Base-by-base conservation (phyloP, 2,329 filamentous ascomycete genomes). In the Alternaria novae-zelandiae region DNA sequence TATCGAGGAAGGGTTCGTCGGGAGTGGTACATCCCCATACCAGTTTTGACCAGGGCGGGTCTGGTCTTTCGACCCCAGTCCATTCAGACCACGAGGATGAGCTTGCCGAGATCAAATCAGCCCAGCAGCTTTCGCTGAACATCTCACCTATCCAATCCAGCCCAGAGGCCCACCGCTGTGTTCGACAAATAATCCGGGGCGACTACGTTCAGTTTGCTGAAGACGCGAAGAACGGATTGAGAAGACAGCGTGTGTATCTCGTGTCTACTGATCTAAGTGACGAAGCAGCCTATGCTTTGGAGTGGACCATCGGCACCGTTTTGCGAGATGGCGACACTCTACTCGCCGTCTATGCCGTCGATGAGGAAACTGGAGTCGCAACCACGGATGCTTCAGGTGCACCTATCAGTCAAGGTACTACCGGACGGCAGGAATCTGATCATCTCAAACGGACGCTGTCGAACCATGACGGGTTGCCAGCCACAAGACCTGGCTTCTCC, bases 231-330 rank as follows among this genome's bases (percentile, higher is more conserved):
- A 91, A 93, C 12, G 92, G 93, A 56, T 86, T 92, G 54, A 89
- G 92, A 54, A 88, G 92, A 57, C 87, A 95, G 64, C 88, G 96
- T 57, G 96, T 96, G 73, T 99, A 98, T 77, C 83, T 99, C 15
- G 94, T 97, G n/a, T 95, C 96, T 4, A 97, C 93, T 0, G 96
- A 99, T 79, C 83, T 98, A 4, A 97, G 94, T 70, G 92, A 96
- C 41, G 96, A 99, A 82, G 94, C 95, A 5, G 92, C 93, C 7
- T 96, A 98, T 78, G 96, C 96, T 2, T 85, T 99, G 30, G 96
- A 99, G 79, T 99, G 96, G 96, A 96, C 95, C 0, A 94, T 99
- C 59, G 96, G 96, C 8, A 98, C 95, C 0, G 94, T 98, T 6
- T 85, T 99, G 28, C 88, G 96, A 53, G 94, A 98, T 71, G 96